Percentiles rank a stretch among this genome's conserved stretches.
phyloP scores from a whole-genome alignment of 441 rosid species.

The Theobroma grandiflorum region DNA sequence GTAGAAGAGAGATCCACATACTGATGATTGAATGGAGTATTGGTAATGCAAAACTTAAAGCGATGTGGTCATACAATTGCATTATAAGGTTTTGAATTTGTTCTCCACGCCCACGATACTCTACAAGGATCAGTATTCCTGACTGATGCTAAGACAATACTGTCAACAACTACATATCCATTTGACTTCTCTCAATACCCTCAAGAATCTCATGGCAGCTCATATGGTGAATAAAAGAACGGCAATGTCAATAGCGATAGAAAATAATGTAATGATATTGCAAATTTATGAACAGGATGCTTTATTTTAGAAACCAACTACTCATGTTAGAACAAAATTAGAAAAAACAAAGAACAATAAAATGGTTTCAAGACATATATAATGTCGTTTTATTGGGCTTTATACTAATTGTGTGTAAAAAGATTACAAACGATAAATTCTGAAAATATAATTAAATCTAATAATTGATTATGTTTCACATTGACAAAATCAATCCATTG shows the following conservation, averaged over 20 bases:
- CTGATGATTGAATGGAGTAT: not conserved
- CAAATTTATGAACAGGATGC: not conserved
- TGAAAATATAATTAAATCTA: too few relatives aligned
- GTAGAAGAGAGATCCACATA: not conserved
- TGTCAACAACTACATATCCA: constrained; percentile 10
- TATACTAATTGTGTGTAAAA: too few relatives aligned
- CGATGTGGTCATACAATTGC: not conserved
- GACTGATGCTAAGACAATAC: not conserved
- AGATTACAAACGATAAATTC: too few relatives aligned
- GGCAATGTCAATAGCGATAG: not conserved
- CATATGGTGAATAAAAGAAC: constrained; percentile 12
- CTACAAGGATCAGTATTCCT: not conserved
- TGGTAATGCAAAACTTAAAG: not conserved
- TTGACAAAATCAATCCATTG: too few relatives aligned
- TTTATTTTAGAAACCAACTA: constrained; percentile 54
- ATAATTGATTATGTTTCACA: too few relatives aligned
- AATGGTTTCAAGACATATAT: too few relatives aligned
- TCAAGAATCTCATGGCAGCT: not conserved
- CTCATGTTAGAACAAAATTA: constrained; percentile 30
- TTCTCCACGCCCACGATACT: not conserved
- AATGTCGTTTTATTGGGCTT: too few relatives aligned
- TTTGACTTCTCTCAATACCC: not conserved
- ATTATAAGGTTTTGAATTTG: not conserved
- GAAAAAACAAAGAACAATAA: too few relatives aligned
- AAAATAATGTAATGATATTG: constrained; percentile 3